A percentile compares a stretch with the other conserved stretches of the same genome.
Conservation (phyloP, 768 basidiomycete genomes). For the Suillus spraguei region DNA sequence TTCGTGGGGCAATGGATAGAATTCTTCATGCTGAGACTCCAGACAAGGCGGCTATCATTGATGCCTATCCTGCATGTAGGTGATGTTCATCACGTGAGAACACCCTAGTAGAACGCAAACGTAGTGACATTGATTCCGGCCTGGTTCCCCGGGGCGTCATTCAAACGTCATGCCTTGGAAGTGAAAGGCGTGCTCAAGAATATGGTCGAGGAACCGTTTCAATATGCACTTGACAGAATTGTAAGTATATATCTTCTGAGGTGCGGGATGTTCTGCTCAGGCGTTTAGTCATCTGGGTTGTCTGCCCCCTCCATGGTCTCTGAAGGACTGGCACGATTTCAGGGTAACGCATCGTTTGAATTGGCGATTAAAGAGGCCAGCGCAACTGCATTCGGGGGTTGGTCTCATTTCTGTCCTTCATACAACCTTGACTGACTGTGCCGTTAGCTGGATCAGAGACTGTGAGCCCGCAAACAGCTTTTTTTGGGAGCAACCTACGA, state of each 20-base stretch:
- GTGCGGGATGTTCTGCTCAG: neutral
- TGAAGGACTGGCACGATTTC: slow-evolving; percentile 9
- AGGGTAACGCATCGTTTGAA: slow-evolving; percentile 4
- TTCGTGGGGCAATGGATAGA: slow-evolving; percentile 31
- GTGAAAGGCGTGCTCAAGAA: slow-evolving; percentile 35
- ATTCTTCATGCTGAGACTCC: slow-evolving; percentile 11
- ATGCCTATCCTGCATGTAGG: slow-evolving; percentile 15
- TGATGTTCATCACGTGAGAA: slow-evolving; percentile 28
- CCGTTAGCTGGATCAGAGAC: slow-evolving; percentile 12
- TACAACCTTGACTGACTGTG: neutral
- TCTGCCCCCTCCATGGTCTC: slow-evolving; percentile 41
- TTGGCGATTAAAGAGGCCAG: slow-evolving; percentile 14
- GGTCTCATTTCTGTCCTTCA: neutral
- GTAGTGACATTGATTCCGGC: slow-evolving; percentile 48
- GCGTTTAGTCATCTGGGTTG: slow-evolving; percentile 30
- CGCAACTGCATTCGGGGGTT: slow-evolving; percentile 16
- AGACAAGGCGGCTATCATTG: slow-evolving; percentile 12
- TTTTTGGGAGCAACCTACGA: neutral
- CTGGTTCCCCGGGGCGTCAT: slow-evolving; percentile 48
- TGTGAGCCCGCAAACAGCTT: slow-evolving; percentile 1
- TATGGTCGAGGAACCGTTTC: slow-evolving; percentile 14
- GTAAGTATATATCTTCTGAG: slow-evolving; percentile 5
- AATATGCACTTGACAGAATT: slow-evolving; percentile 12
- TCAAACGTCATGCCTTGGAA: slow-evolving; percentile 42
- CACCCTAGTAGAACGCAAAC: neutral